Evolutionary conservation across 805 yeast genomes (phyloP).

Genomic region (Candida andamanensis): DNA sequence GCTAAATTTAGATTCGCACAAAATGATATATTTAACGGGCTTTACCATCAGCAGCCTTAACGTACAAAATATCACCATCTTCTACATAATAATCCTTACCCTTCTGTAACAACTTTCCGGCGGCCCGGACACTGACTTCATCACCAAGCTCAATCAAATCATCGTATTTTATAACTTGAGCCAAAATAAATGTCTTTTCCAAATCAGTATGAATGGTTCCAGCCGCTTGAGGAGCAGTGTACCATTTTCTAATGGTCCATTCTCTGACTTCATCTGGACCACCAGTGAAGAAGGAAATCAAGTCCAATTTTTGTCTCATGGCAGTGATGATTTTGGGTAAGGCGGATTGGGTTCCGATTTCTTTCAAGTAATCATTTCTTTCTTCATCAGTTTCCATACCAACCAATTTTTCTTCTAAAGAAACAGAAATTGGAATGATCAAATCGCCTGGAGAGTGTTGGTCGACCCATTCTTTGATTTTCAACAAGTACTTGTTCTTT

Average conservation of each 20-base stretch:
- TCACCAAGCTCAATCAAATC: conserved; percentile 71
- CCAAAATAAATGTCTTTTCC: conserved; percentile 90
- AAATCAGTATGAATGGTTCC: conserved; percentile 96
- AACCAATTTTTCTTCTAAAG: conserved; percentile 87
- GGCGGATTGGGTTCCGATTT: conserved; percentile 68
- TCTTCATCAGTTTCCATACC: conserved; percentile 81
- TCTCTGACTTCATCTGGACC: conserved; percentile 97
- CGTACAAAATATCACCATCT: conserved; percentile 88
- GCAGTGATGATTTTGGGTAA: conserved; percentile 80
- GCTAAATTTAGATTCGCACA: too few relatives aligned
- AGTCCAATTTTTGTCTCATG: conserved; percentile 81
- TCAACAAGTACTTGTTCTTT: conserved; percentile 79
- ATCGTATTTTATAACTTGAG: conserved; percentile 82
- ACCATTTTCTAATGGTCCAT: conserved; percentile 92
- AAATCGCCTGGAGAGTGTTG: conserved; percentile 76
- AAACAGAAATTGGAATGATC: conserved; percentile 90
- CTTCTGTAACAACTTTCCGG: conserved; percentile 84
- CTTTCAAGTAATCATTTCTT: conserved; percentile 70
- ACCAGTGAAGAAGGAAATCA: conserved; percentile 92
- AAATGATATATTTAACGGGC: conserved; percentile 34
- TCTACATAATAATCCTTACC: conserved; percentile 95
- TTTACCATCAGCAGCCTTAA: conserved; percentile 94
- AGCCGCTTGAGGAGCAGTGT: conserved; percentile 97
- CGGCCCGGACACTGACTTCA: conserved; percentile 76
- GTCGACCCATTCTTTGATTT: conserved; percentile 89